Conservation (phyloP, 768 basidiomycete genomes). For the Dentipellis sp. region DNA sequence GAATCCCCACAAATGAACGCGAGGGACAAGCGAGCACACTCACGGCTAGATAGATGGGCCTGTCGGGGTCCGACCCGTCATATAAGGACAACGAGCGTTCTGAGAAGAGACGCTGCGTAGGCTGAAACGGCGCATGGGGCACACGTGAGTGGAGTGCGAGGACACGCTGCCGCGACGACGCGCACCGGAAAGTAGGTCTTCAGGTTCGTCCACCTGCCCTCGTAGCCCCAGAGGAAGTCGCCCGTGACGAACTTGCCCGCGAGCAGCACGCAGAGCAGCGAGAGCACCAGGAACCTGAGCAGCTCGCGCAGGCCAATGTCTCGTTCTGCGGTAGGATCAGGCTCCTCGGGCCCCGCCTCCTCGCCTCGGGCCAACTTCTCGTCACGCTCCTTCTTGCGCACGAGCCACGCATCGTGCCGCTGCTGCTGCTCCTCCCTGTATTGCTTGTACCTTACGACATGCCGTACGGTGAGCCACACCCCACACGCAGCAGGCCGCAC, state of each 20-base stretch:
- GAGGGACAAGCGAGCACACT: constrained; percentile 19
- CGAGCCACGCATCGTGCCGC: constrained; percentile 54
- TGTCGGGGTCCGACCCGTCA: constrained; percentile 57
- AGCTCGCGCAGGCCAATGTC: constrained; percentile 59
- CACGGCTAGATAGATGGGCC: constrained; percentile 81
- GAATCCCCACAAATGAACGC: constrained; percentile 41
- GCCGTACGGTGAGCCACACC: no score
- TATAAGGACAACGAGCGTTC: constrained; percentile 56
- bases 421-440: constrained; percentile 55
- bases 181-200: constrained; percentile 60
- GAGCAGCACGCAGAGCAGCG: constrained; percentile 43
- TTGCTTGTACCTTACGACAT: constrained; percentile 46
- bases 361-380: constrained; percentile 70
- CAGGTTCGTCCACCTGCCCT: constrained; percentile 50
- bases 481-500: not conserved
- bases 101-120: constrained; percentile 63
- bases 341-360: constrained; percentile 61
- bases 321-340: constrained; percentile 58
- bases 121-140: constrained; percentile 25
- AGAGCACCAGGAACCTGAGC: constrained; percentile 58
- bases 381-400: constrained; percentile 62
- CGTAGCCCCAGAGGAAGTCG: constrained; percentile 80
- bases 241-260: constrained; percentile 81
- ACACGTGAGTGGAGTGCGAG: not conserved
- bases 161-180: not conserved